Conservation (phyloP, 495 filamentous ascomycete species). For the Neurospora terricola region DNA sequence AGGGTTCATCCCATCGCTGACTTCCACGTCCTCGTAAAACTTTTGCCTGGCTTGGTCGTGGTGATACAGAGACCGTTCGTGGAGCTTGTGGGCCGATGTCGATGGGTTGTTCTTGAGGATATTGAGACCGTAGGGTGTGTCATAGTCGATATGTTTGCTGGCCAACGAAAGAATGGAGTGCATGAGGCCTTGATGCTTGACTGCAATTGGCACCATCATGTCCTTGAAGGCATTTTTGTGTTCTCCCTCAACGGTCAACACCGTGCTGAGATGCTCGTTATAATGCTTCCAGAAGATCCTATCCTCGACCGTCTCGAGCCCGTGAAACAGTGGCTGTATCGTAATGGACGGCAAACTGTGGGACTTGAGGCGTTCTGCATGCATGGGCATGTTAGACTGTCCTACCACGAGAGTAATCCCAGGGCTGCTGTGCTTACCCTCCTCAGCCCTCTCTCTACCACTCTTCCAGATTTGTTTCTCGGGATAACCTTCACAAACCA, state of each 20-base stretch:
- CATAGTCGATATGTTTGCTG: slow-evolving; percentile 65
- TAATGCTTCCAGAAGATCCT: slow-evolving; percentile 81
- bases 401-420: not conserved
- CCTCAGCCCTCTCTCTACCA: slow-evolving; percentile 64
- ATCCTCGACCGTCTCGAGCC: slow-evolving; percentile 78
- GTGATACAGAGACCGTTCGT: slow-evolving; percentile 43
- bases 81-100: slow-evolving; percentile 31
- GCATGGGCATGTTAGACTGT: slow-evolving; percentile 17
- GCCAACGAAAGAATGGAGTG: slow-evolving; percentile 84
- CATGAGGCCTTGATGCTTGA: slow-evolving; percentile 78
- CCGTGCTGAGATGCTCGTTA: slow-evolving; percentile 65
- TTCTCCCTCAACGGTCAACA: slow-evolving; percentile 75
- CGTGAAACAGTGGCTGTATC: slow-evolving; percentile 71
- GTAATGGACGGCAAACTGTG: slow-evolving; percentile 46
- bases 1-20: slow-evolving; percentile 26
- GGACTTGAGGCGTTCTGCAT: slow-evolving; percentile 32
- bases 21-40: slow-evolving; percentile 38
- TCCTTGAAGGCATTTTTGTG: slow-evolving; percentile 84
- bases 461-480: slow-evolving; percentile 80
- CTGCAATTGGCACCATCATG: slow-evolving; percentile 77
- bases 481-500: slow-evolving; percentile 89
- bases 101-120: slow-evolving; percentile 33
- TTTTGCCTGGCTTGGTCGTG: slow-evolving; percentile 51
- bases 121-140: slow-evolving; percentile 37
- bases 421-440: slow-evolving; percentile 42